Evolutionary conservation across 805 yeast genomes (phyloP).

Genomic region (Spathaspora girioi): DNA sequence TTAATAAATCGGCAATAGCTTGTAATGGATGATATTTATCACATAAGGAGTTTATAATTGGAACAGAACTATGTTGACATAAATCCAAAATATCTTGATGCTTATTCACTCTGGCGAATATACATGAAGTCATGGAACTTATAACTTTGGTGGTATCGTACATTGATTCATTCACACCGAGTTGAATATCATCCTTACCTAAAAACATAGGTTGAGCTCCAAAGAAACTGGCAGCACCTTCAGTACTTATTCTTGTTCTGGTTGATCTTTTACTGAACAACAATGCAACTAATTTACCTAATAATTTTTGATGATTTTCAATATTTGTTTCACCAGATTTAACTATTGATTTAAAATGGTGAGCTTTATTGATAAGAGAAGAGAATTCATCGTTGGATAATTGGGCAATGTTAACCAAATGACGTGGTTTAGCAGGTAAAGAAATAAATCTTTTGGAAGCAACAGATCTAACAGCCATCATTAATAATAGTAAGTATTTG

Average conservation of each 20-base stretch:
- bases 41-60: slow-evolving; percentile 90
- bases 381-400: slow-evolving; percentile 68
- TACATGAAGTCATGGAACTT: slow-evolving; percentile 94
- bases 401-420: slow-evolving; percentile 79
- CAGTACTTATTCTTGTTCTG: slow-evolving; percentile 89
- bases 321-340: slow-evolving; percentile 45
- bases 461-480: slow-evolving; percentile 9
- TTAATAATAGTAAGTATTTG: background rate
- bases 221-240: slow-evolving; percentile 88
- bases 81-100: slow-evolving; percentile 80
- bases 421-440: slow-evolving; percentile 46
- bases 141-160: slow-evolving; percentile 87
- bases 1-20: slow-evolving; percentile 86
- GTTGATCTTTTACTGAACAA: slow-evolving; percentile 91
- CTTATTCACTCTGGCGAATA: slow-evolving; percentile 90
- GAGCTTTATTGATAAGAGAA: slow-evolving; percentile 71
- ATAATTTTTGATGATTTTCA: slow-evolving; percentile 48
- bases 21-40: slow-evolving; percentile 93
- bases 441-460: slow-evolving; percentile 7
- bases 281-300: slow-evolving; percentile 80
- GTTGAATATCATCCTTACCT: slow-evolving; percentile 94
- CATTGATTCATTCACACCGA: slow-evolving; percentile 90
- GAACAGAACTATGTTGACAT: slow-evolving; percentile 77
- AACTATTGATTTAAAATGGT: slow-evolving; percentile 58
- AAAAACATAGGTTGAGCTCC: slow-evolving; percentile 97